Percentiles rank a stretch among this genome's conserved stretches.
phyloP scores from a whole-genome alignment of 805 yeast species.

The Lipomyces yamadae region DNA sequence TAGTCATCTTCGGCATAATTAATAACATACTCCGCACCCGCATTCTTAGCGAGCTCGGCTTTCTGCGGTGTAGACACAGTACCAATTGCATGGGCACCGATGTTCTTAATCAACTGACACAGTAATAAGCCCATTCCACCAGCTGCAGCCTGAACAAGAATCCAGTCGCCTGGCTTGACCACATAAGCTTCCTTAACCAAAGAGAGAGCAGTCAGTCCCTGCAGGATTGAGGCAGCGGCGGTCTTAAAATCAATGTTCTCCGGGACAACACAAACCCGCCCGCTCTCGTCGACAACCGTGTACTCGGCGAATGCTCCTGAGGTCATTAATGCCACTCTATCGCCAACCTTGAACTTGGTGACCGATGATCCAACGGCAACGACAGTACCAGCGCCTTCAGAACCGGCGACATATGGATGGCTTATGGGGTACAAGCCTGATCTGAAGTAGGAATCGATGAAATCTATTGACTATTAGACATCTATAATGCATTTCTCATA shows the following conservation, averaged over 20 bases:
- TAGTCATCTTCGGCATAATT: constrained; percentile 57
- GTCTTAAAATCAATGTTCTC: constrained; percentile 52
- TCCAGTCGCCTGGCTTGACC: constrained; percentile 70
- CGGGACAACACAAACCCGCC: constrained; percentile 55
- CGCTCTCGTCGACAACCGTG: constrained; percentile 49
- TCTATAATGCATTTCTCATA: too few relatives aligned
- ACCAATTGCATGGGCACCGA: constrained; percentile 84
- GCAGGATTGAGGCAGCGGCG: constrained; percentile 67
- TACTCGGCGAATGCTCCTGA: constrained; percentile 72
- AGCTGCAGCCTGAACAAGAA: constrained; percentile 89
- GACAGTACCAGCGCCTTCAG: constrained; percentile 64
- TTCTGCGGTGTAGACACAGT: constrained; percentile 80
- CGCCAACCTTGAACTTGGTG: constrained; percentile 63
- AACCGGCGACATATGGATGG: constrained; percentile 69
- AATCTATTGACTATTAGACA: constrained; percentile 20
- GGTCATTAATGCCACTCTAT: constrained; percentile 64
- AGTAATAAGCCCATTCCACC: constrained; percentile 88
- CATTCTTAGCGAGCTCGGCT: constrained; percentile 62
- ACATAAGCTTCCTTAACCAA: constrained; percentile 68
- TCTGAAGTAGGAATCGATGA: constrained; percentile 74
- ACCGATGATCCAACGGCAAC: constrained; percentile 68
- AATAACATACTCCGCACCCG: constrained; percentile 79
- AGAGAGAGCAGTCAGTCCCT: constrained; percentile 80
- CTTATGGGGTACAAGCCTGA: constrained; percentile 70
- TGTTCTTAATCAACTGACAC: constrained; percentile 62